Percentiles rank a stretch among this genome's conserved stretches.
phyloP scores from a whole-genome alignment of 495 filamentous ascomycete species.

The Tirmania nivea region DNA sequence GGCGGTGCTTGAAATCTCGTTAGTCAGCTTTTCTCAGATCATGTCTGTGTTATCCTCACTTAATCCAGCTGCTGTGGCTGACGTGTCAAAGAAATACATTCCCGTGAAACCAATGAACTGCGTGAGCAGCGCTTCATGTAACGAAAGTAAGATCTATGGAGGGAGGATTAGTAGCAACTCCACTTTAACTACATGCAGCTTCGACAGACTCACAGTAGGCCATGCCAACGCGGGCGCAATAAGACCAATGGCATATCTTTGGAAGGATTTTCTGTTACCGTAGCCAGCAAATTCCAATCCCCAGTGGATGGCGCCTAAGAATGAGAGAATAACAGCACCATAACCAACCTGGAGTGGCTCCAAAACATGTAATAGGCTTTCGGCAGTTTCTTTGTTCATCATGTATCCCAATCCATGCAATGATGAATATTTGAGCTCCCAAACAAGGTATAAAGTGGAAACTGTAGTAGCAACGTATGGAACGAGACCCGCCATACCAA shows the following conservation, averaged over 20 bases:
- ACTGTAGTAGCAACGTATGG: conserved; percentile 80
- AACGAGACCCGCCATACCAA: conserved; percentile 74
- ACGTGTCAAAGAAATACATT: conserved; percentile 73
- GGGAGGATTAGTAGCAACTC: neutral
- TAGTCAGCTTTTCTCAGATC: neutral
- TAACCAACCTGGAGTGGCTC: conserved; percentile 88
- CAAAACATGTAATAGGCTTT: conserved; percentile 50
- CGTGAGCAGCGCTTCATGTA: conserved; percentile 69
- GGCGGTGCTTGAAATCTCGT: conserved; percentile 29
- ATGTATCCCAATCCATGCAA: conserved; percentile 38
- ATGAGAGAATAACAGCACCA: conserved; percentile 64
- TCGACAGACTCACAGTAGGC: conserved; percentile 37
- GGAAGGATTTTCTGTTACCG: conserved; percentile 50
- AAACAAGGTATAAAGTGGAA: conserved; percentile 69
- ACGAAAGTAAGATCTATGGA: conserved; percentile 42
- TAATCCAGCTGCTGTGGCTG: conserved; percentile 49
- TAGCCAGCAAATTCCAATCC: conserved; percentile 59
- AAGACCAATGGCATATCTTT: conserved; percentile 65
- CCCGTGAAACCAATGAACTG: conserved; percentile 79
- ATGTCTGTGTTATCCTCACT: neutral
- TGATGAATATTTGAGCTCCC: conserved; percentile 47
- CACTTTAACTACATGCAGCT: neutral
- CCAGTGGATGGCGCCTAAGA: conserved; percentile 94
- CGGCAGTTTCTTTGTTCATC: conserved; percentile 48
- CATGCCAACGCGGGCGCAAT: conserved; percentile 69